Evolutionary conservation across 169 alveolate species (phyloP).

Genomic region (Plasmodium ovale): DNA sequence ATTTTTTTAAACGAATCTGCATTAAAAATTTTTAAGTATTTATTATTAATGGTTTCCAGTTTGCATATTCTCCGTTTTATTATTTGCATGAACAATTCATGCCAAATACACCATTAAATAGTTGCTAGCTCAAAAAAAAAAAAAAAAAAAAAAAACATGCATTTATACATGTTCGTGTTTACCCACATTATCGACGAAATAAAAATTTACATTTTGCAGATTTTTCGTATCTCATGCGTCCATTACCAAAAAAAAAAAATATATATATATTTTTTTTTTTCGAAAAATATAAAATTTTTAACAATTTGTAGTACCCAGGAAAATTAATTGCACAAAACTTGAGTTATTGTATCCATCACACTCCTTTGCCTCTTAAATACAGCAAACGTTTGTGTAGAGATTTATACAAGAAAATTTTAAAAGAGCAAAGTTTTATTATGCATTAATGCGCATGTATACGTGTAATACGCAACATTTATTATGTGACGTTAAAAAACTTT

Average conservation of each 20-base stretch:
- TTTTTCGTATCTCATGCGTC: too few species aligned
- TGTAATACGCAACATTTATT: not conserved
- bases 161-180: too few species aligned
- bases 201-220: too few species aligned
- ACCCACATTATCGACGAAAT: too few species aligned
- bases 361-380: not conserved
- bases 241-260: too few species aligned
- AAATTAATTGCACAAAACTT: too few species aligned
- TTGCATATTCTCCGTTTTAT: not conserved
- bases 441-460: conserved; percentile 1
- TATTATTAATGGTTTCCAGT: too few species aligned
- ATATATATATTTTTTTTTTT: too few species aligned
- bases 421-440: conserved; percentile 18
- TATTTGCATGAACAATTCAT: conserved; percentile 40
- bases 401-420: not conserved
- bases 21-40: too few species aligned
- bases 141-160: conserved; percentile 27
- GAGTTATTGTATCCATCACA: conserved; percentile 2
- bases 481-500: not conserved
- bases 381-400: conserved; percentile 21
- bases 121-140: conserved; percentile 21
- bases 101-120: conserved; percentile 1
- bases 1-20: too few species aligned
- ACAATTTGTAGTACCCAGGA: too few species aligned
- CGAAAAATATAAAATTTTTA: too few species aligned